Conservation (phyloP, 2,329 filamentous ascomycete genomes). For the Fusarium papillatum region DNA sequence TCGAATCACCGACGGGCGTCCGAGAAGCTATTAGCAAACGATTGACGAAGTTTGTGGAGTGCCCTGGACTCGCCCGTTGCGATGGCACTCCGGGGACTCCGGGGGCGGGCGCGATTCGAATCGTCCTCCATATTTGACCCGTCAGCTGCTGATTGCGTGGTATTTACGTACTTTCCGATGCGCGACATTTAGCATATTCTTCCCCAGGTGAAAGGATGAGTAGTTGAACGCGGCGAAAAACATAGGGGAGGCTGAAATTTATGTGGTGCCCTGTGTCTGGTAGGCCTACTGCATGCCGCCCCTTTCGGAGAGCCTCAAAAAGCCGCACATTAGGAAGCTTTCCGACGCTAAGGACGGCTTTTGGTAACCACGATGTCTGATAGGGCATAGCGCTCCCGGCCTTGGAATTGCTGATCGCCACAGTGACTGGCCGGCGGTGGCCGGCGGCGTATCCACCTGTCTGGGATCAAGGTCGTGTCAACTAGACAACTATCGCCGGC, state of each 20-base stretch:
- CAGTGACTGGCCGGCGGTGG: neutral
- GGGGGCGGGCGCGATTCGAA: neutral
- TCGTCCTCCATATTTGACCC: neutral
- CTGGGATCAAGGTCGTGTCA: neutral
- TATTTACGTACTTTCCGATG: conserved; percentile 1
- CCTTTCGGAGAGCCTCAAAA: neutral
- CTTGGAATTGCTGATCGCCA: neutral
- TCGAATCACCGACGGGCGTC: neutral
- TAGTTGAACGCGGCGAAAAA: neutral
- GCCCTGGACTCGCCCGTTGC: neutral
- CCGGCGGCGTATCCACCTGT: neutral
- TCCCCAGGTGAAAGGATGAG: neutral
- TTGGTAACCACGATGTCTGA: neutral
- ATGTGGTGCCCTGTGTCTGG: neutral
- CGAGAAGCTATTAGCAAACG: conserved; percentile 5
- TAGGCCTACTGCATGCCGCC: neutral
- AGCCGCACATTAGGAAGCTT: neutral
- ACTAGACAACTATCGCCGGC: neutral
- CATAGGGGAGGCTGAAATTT: neutral
- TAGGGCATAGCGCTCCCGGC: neutral
- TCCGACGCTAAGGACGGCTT: neutral
- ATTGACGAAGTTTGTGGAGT: conserved; percentile 2
- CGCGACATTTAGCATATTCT: neutral
- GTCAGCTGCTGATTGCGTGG: neutral
- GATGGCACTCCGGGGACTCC: neutral